These are phyloP conservation scores for Hsuehochloa calcarea DNA, from an alignment of 176 grass and related monocot species.

Conservation along the genomic window DNA sequence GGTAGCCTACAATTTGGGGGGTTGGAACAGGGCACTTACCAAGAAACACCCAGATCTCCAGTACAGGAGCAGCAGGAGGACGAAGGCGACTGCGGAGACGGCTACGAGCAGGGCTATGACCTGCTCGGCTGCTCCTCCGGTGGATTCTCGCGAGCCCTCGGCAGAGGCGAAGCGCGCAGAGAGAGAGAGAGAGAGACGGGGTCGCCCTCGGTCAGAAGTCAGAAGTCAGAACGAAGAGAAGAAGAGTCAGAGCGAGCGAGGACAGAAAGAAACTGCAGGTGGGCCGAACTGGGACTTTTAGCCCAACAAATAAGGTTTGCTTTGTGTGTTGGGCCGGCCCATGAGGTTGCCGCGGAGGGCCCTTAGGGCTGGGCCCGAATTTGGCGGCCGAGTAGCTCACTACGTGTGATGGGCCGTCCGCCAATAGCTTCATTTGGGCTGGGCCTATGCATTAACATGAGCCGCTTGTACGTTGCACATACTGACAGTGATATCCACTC, in stretches of 20 bases:
- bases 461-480: too few relatives aligned
- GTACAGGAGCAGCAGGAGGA: not conserved
- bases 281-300: not conserved
- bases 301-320: not conserved
- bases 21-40: not conserved
- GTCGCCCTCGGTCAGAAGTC: constrained; percentile 32
- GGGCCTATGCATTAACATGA: not conserved
- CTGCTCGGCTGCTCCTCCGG: not conserved
- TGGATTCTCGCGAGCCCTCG: not conserved
- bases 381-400: not conserved
- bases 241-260: constrained; percentile 11
- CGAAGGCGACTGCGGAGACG: not conserved
- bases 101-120: not conserved
- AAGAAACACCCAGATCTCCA: constrained; percentile 14
- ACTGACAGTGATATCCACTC: too few relatives aligned
- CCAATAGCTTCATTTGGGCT: not conserved
- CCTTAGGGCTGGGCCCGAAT: not conserved
- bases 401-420: not conserved
- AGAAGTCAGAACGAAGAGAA: not conserved
- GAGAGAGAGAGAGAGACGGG: not conserved
- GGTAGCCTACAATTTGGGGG: not conserved
- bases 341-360: not conserved
- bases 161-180: not conserved
- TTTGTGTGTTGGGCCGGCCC: not conserved
- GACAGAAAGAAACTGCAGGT: not conserved